Evolutionary conservation across 2,329 filamentous ascomycete species (phyloP).

Genomic region (Achaetomium macrosporum): DNA sequence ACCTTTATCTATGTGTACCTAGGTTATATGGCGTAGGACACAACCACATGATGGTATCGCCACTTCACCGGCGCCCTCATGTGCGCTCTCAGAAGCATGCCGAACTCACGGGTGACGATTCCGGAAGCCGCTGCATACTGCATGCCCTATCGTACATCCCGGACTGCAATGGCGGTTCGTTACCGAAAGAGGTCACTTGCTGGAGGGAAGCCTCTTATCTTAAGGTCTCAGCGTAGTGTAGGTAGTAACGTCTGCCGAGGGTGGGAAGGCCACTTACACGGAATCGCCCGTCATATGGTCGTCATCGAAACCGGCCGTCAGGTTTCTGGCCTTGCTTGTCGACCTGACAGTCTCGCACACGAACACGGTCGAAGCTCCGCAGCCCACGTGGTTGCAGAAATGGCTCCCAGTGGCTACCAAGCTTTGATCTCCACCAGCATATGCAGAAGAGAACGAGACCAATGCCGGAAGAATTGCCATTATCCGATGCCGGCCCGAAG

Average conservation of each 20-base stretch:
- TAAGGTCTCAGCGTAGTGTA: neutral
- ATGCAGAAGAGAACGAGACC: neutral
- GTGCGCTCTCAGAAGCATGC: too few species aligned
- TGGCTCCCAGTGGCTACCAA: neutral
- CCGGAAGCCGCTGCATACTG: too few species aligned
- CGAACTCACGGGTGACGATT: too few species aligned
- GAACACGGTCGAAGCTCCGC: neutral
- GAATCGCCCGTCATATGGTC: neutral
- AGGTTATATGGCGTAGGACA: too few species aligned
- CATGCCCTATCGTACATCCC: neutral
- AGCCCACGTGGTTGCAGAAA: constrained; percentile 1
- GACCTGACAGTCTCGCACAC: neutral
- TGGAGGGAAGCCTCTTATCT: neutral
- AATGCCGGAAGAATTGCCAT: neutral
- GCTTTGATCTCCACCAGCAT: neutral
- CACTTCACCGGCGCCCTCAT: too few species aligned
- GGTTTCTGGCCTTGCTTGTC: neutral
- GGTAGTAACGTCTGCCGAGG: neutral
- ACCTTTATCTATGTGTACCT: too few species aligned
- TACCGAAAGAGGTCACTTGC: neutral
- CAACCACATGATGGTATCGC: too few species aligned
- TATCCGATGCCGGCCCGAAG: constrained; percentile 1
- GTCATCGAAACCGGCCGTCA: neutral
- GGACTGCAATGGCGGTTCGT: neutral
- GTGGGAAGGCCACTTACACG: neutral